A percentile compares a stretch with the other conserved stretches of the same genome.
Evolutionary conservation across 257 asterid species (phyloP).

Genomic region (Solanum sitiens): DNA sequence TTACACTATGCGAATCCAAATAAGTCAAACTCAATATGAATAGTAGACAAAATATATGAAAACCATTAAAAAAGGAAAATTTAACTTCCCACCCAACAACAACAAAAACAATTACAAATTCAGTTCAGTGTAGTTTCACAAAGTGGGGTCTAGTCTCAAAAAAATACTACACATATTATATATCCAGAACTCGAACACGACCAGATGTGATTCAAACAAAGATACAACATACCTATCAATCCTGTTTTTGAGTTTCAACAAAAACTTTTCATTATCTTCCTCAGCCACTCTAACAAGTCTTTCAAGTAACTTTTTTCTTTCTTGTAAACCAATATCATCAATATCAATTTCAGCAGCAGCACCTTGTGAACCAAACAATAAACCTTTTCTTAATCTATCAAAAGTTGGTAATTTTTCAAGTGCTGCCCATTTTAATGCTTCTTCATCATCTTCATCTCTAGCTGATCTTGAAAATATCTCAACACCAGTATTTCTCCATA

Average conservation of each 20-base stretch:
- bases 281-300: conserved; percentile 37
- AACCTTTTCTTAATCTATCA: conserved; percentile 56
- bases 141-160: neutral
- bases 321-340: conserved; percentile 30
- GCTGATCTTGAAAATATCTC: conserved; percentile 47
- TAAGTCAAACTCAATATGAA: neutral
- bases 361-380: conserved; percentile 48
- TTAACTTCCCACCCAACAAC: neutral
- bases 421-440: conserved; percentile 60
- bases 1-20: neutral
- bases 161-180: neutral
- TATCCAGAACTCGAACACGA: neutral
- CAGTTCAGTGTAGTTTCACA: neutral
- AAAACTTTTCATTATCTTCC: conserved; percentile 54
- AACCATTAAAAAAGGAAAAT: neutral
- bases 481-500: conserved; percentile 43
- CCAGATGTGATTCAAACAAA: neutral
- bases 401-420: conserved; percentile 61
- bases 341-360: conserved; percentile 37
- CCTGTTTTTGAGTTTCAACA: conserved; percentile 47
- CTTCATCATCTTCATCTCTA: conserved; percentile 59
- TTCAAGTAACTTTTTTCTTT: conserved; percentile 32
- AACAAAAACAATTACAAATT: neutral
- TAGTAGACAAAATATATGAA: neutral
- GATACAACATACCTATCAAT: conserved; percentile 35